Base-by-base conservation (phyloP, 1,284 basidiomycete species). In the Trichosporon asahii region DNA sequence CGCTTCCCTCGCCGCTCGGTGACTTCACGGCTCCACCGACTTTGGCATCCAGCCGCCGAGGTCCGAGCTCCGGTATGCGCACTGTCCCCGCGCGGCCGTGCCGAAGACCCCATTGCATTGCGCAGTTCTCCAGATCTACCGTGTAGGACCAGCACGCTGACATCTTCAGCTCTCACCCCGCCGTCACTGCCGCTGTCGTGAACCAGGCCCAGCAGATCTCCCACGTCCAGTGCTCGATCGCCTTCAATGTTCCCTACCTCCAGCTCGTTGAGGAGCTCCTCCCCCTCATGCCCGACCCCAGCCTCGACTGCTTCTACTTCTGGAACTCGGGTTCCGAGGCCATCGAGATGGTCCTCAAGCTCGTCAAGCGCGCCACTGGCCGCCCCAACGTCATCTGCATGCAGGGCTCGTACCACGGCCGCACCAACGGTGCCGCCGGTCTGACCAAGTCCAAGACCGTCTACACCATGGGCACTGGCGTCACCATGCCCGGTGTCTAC, bases 401-500 rank as follows among this genome's bases (percentile, higher is more conserved):
- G 90, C 93, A 95, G 71, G 90, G 92, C 69, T 90, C 85, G 15
- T 94, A 91, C 84, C 92, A 94, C 78, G 93, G 93, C n/a, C 88
- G 93, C 49, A 93, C 92, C 1, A 91, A 88, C 75, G 75, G 70
- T 29, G 91, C 94, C 0, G 92, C 94, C 88, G 91, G 90, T 1
- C 85, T 97, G 31, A 97, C 94, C 15, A 89, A 88, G 78, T 93
- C 91, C 85, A 97, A 97, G 85, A 95, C 93, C 0, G 86, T 92
- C 69, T 97, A 96, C 81, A 90, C 89, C 63, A 88, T 90, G 71
- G 66, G 67, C 69, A 67, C 70, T 18, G 73, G 73, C 57, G 33
- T 68, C 23, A 71, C 68, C 68, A 74, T 74, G 73, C 70, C 91
- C 92, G 44, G 94, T 9, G 91, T 91, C 4, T 94, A 90, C 84